A percentile compares a stretch with the other conserved stretches of the same genome.
Evolutionary conservation across 768 basidiomycete genomes (phyloP).

Genomic region (Leccinum subtestaceum): DNA sequence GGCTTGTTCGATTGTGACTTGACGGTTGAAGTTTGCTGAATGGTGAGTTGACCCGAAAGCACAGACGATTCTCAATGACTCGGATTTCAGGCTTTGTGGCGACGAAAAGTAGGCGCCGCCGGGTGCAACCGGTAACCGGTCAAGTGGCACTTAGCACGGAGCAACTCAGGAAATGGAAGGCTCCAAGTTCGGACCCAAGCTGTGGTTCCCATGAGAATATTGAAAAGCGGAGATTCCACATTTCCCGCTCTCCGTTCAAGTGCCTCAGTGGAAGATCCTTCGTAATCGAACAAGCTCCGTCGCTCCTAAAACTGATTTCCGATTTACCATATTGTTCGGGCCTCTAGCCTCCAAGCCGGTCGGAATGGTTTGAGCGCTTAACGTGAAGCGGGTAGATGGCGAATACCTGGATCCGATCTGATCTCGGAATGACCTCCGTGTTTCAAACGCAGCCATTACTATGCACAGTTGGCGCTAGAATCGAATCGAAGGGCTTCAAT

Average conservation of each 20-base stretch:
- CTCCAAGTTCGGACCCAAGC: neutral
- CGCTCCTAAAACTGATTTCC: neutral
- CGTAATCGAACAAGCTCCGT: neutral
- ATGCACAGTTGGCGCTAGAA: neutral
- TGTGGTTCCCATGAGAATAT: constrained; percentile 2
- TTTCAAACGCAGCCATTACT: neutral
- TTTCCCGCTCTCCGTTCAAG: neutral
- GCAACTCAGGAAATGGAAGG: constrained; percentile 13
- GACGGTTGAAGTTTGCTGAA: neutral
- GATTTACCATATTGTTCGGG: neutral
- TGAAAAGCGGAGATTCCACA: constrained; percentile 7
- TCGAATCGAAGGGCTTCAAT: neutral
- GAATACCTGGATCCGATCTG: neutral
- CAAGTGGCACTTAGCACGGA: neutral
- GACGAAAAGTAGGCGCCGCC: neutral
- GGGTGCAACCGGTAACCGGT: neutral
- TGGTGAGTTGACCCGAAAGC: neutral
- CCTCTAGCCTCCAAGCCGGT: neutral
- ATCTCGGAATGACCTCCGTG: constrained; percentile 5
- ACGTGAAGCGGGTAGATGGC: neutral
- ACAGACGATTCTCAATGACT: neutral
- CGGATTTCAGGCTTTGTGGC: neutral
- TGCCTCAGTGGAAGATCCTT: neutral
- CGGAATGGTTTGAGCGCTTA: neutral
- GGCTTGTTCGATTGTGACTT: no score